These are phyloP conservation scores for Podaxis sp. DNA, from an alignment of 768 basidiomycete species.

Conservation along the genomic window DNA sequence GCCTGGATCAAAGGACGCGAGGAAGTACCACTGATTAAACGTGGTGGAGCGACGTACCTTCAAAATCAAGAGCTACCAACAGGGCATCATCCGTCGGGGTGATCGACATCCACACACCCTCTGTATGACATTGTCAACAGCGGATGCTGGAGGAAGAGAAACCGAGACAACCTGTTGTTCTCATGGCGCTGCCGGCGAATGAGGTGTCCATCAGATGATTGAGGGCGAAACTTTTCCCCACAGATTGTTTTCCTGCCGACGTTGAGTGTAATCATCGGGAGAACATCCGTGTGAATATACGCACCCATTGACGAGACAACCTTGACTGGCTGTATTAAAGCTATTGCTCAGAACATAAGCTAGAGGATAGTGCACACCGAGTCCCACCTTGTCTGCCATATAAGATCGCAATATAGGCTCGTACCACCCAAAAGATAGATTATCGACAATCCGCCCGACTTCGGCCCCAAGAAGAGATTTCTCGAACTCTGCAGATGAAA, in stretches of 20 bases:
- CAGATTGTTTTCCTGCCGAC: constrained; percentile 56
- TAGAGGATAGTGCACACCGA: too few relatives aligned
- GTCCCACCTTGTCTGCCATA: constrained; percentile 50
- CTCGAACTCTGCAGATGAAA: constrained; percentile 50
- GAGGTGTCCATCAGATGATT: constrained; percentile 66
- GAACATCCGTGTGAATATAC: constrained; percentile 23
- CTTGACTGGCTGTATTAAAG: constrained; percentile 47
- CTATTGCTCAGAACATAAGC: background rate
- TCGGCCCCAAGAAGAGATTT: constrained; percentile 57
- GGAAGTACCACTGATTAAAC: background rate
- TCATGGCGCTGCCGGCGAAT: constrained; percentile 65
- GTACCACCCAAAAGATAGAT: constrained; percentile 62
- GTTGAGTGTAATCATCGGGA: background rate
- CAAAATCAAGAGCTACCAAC: constrained; percentile 63
- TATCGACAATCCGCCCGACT: constrained; percentile 55
- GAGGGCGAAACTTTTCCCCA: constrained; percentile 58
- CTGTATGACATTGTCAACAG: constrained; percentile 20
- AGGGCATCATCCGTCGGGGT: constrained; percentile 56
- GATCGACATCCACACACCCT: constrained; percentile 69
- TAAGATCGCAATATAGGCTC: constrained; percentile 65
- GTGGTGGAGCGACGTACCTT: constrained; percentile 38
- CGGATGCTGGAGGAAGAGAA: background rate
- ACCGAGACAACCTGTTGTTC: constrained; percentile 45
- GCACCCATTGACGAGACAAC: constrained; percentile 68
- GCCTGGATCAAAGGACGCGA: constrained; percentile 29